Base-by-base conservation (phyloP, 345 rosid genomes). In the Euphorbia peplus region DNA sequence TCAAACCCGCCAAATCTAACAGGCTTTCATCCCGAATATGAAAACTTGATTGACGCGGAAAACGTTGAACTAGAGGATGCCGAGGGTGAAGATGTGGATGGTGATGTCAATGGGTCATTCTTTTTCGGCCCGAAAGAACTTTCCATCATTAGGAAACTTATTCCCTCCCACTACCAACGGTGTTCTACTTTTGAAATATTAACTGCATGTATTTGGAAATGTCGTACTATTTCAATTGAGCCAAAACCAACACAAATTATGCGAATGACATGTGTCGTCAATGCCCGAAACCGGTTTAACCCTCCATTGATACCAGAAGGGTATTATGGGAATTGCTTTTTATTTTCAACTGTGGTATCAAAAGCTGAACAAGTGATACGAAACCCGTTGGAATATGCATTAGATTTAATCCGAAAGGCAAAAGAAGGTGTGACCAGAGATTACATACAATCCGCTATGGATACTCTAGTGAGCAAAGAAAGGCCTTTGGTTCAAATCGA, bases 321-420 rank as follows among this genome's bases (percentile, higher is more conserved):
- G 14, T 85, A 81, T 26, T 81, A 81, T 24, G 85, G 89, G 6
- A 83, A 80, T 63, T 79, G 70, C 14, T 60, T 75, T 37, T 69
- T 69, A 12, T 68, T 37, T 5, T 74, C 82, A 0, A 76, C 72
- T 0, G 75, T 81, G 11, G 50, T 70, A 16, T 26, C 82, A 21
- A 77, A 62, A 0, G 78, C 72, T 3, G 66, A 10, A 28, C 39
- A 70, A 10, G 52, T 83, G 8, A 5, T 30, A 0, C 54, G 39
- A n/a, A 70, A 56, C 8, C 68, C 82, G 0, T 21, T 83, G 0
- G 77, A 63, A 35, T 83, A 73, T 41, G 83, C 73, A 0, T 0
- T 84, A 8, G 64, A 68, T 21, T 51, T 78, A 18, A 68, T 73
- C 0, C 69, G 60, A 35, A 69, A 80, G 4, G 75, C 70, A 1